Percentiles rank a stretch among this genome's conserved stretches.
phyloP scores from a whole-genome alignment of 495 filamentous ascomycete genomes.

The Podospora didyma region DNA sequence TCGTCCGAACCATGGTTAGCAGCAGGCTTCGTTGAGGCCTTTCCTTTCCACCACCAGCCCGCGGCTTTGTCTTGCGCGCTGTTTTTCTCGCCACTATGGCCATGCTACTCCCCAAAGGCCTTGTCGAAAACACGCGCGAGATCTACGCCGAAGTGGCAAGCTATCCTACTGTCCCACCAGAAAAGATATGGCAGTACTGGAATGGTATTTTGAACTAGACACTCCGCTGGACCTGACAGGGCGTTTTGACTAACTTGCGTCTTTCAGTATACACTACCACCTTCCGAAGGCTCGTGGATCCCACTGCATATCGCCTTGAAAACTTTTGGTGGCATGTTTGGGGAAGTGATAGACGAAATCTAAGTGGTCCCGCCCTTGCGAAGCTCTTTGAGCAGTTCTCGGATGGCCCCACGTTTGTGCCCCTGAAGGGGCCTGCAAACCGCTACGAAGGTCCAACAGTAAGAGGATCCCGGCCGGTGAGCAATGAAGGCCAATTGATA shows the following conservation, averaged over 20 bases:
- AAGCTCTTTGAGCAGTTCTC: slow-evolving; percentile 47
- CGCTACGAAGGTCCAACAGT: slow-evolving; percentile 40
- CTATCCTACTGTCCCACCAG: slow-evolving; percentile 42
- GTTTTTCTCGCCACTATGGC: slow-evolving; percentile 13
- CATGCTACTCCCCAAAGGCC: slow-evolving; percentile 43
- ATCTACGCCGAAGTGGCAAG: slow-evolving; percentile 45
- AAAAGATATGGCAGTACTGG: slow-evolving; percentile 47
- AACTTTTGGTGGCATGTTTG: slow-evolving; percentile 57
- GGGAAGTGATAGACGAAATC: slow-evolving; percentile 43
- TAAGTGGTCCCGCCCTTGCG: slow-evolving; percentile 43
- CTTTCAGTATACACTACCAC: slow-evolving; percentile 49
- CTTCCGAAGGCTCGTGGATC: slow-evolving; percentile 45
- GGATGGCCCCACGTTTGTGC: slow-evolving; percentile 44
- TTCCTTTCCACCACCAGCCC: not conserved
- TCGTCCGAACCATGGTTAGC: slow-evolving; percentile 1
- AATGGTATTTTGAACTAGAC: slow-evolving; percentile 36
- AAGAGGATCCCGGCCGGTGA: slow-evolving; percentile 14
- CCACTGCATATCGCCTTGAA: slow-evolving; percentile 49
- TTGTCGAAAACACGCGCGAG: slow-evolving; percentile 42
- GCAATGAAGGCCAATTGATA: not conserved
- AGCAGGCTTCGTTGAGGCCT: slow-evolving; percentile 1
- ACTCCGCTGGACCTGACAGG: not conserved
- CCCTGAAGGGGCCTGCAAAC: slow-evolving; percentile 38
- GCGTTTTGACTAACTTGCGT: slow-evolving; percentile 9
- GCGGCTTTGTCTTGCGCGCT: not conserved